Base-by-base conservation (phyloP, 805 yeast genomes). In the Hanseniaspora clermontiae region DNA sequence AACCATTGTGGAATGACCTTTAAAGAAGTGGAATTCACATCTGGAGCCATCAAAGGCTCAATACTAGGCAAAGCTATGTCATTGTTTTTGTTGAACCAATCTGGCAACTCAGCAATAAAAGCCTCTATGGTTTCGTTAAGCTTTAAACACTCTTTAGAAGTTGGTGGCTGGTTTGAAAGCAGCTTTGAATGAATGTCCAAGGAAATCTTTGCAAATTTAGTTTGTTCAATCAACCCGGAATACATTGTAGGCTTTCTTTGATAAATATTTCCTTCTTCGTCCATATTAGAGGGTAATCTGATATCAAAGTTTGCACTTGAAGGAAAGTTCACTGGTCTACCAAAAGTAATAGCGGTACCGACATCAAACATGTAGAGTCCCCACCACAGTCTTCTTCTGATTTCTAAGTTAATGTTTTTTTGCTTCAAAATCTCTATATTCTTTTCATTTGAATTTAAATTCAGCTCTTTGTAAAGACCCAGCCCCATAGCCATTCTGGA, bases 381-480 rank as follows among this genome's bases (percentile, higher is more conserved):
- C 84, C 86, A 82, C 85, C 86, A 83, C 36, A 81, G 65, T 55
- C 86, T 68, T 62, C 84, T 71, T 60, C 85, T 73, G 65, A 77
- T 72, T 61, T 81, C 86, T 52, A 74, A 66, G 15, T 52, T 52
- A 12, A 38, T 10, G 6, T 19, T 57, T 68, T 68, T 19, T 70
- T 64, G 53, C 65, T 63, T 27, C 55, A 49, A 14, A 10, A 42
- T n/a, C 14, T 24, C 37, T n/a, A 8, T 20, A 12, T n/a, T 14
- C 1, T 15, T 20, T 14, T 19, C 29, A 2, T 46, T 46, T 14
- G 43, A 20, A 14, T 40, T 51, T 19, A 32, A 6, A 3, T 75
- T 65, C 59, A 78, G 75, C 59, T 81, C 84, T 54, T 76, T 77
- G 62, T 80, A 77, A 29, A 82, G 67, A 4, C 87, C 89, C 43